These are phyloP conservation scores for Bondarzewia mesenterica DNA, from an alignment of 1,284 basidiomycete genomes.

Conservation along the genomic window DNA sequence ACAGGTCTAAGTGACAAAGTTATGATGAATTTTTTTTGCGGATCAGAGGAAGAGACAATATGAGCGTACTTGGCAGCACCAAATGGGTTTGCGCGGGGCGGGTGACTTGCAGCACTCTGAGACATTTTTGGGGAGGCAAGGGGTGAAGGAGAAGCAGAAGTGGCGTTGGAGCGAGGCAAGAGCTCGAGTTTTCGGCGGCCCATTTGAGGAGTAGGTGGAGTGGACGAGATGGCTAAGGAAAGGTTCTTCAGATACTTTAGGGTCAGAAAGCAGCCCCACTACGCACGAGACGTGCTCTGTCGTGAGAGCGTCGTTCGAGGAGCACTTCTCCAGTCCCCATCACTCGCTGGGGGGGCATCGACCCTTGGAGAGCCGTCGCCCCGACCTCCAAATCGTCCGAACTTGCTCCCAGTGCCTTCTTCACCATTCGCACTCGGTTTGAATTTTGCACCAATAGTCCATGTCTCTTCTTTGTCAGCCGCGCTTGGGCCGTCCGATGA, in stretches of 20 bases:
- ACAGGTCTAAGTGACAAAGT: too few species aligned
- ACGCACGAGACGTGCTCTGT: slow-evolving; percentile 56
- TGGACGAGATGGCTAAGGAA: slow-evolving; percentile 56
- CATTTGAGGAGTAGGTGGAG: slow-evolving; percentile 73
- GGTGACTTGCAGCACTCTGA: slow-evolving; percentile 31
- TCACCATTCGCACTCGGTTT: slow-evolving; percentile 40
- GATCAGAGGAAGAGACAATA: not conserved
- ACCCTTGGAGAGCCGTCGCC: slow-evolving; percentile 44
- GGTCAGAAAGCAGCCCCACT: not conserved
- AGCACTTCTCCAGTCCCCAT: slow-evolving; percentile 55
- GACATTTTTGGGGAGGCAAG: slow-evolving; percentile 68
- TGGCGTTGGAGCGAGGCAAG: slow-evolving; percentile 62
- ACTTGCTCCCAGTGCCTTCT: slow-evolving; percentile 35
- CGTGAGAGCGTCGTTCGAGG: slow-evolving; percentile 31
- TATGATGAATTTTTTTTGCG: too few species aligned
- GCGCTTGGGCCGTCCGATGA: slow-evolving; percentile 40
- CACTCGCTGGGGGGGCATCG: slow-evolving; percentile 24
- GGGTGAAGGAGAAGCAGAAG: slow-evolving; percentile 59
- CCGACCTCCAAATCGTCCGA: slow-evolving; percentile 40
- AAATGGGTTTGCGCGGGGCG: slow-evolving; percentile 67
- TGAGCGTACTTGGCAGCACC: slow-evolving; percentile 69
- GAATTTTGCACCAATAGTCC: slow-evolving; percentile 68
- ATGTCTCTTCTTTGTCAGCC: slow-evolving; percentile 72
- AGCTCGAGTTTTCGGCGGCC: slow-evolving; percentile 76
- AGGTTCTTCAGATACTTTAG: not conserved